Evolutionary conservation across 1,139 yeast genomes (phyloP), one percentile per base, ranked within the genome.

Genomic region (Saccharomyces hybrid): DNA sequence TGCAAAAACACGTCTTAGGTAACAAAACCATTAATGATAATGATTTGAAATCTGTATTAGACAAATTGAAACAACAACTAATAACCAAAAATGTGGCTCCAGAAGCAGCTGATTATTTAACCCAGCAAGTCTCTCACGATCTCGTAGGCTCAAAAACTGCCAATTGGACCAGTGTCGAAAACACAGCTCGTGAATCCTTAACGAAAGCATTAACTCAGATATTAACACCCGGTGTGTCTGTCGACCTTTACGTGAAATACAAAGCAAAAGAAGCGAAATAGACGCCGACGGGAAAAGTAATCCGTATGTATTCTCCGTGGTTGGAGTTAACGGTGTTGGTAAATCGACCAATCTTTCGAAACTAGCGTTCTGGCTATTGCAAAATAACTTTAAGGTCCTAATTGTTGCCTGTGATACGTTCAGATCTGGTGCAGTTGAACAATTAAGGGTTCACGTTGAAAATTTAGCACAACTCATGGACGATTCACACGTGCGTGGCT

Each of bases 351-450:
- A 90, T 66, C 76, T 93, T 58, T 95, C 98, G 44, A 93, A 91
- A 71, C 75, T 93, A 55, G 99, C 97, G 1, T 95, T 88, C 68
- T 93, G 99, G 99, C 77, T 93, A 53, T 73, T 93, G 56, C 97
- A 91, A 68, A 93, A 93, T 70, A 84, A 91, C 68, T 79, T 88
- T 68, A 84, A 82, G 63, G 96, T 93, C 1, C 77, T 93, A 55
- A 87, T 93, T 63, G 96, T 96, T 48, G 99, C 99, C 0, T 93
- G 99, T 73, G 99, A 93, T 73, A 95, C 99, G 0, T 93, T 93
- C 74, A 80, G 99, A 72, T 89, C 97, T 0, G 99, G 99, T 51
- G 99, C 99, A 0, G 98, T 93, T 14, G 99, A 93, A 69, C 99
- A 93, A 71, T 77, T 93, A 60, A 84, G 93, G 63, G 97, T 93